phyloP scores from a whole-genome alignment of 768 basidiomycete species.

The Mycena vulgaris region DNA sequence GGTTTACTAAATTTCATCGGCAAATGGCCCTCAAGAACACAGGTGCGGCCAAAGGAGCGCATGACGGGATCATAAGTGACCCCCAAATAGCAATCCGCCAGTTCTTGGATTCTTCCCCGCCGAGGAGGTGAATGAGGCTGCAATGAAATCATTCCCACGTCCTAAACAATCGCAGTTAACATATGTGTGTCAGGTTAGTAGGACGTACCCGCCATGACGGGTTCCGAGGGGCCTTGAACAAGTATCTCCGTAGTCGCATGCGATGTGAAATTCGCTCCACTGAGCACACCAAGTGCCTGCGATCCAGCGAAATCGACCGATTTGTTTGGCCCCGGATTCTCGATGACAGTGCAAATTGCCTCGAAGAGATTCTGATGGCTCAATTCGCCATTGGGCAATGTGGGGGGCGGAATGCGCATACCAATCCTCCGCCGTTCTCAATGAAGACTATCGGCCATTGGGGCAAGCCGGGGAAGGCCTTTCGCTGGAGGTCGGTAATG shows the following conservation, averaged over 20 bases:
- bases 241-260: constrained; percentile 13
- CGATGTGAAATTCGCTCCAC: background rate
- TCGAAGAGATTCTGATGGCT: constrained; percentile 24
- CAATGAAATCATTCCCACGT: no score
- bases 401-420: constrained; percentile 1
- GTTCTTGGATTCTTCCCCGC: constrained; percentile 4
- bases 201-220: background rate
- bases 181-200: no score
- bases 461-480: constrained; percentile 7
- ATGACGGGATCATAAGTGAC: constrained; percentile 19
- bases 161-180: no score
- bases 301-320: constrained; percentile 15
- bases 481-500: constrained; percentile 16
- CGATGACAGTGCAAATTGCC: constrained; percentile 25
- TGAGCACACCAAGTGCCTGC: constrained; percentile 11
- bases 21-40: background rate
- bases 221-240: background rate
- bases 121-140: no score
- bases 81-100: constrained; percentile 22
- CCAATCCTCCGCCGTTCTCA: constrained; percentile 29
- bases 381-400: constrained; percentile 18
- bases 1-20: background rate
- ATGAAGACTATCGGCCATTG: constrained; percentile 19
- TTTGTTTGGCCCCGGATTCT: background rate
- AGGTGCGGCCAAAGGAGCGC: constrained; percentile 18